phyloP scores from a whole-genome alignment of 108 stramenopile genomes.

The Nitzschia sp. region DNA sequence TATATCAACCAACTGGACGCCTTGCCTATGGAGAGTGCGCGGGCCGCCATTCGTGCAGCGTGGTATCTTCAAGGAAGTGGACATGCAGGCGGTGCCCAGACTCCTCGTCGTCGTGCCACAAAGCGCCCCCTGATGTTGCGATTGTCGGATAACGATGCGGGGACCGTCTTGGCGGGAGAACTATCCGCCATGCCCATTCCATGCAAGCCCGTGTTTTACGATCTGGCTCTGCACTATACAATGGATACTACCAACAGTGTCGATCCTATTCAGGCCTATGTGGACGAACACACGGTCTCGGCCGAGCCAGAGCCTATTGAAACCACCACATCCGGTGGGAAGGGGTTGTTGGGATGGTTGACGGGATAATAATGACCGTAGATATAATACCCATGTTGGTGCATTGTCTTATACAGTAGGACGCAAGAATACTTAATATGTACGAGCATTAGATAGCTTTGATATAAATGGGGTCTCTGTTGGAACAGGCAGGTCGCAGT shows the following conservation, averaged over 20 bases:
- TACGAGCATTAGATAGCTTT: too few relatives aligned
- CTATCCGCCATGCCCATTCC: slow-evolving; percentile 43
- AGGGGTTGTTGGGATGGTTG: slow-evolving; percentile 48
- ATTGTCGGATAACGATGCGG: slow-evolving; percentile 65
- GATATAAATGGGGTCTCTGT: too few relatives aligned
- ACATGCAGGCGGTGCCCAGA: neutral
- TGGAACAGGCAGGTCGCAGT: too few relatives aligned
- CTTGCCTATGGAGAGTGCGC: slow-evolving; percentile 26
- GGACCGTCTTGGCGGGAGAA: slow-evolving; percentile 30
- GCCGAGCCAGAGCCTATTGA: slow-evolving; percentile 25
- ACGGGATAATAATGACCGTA: slow-evolving; percentile 21
- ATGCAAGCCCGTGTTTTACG: slow-evolving; percentile 80
- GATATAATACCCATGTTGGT: too few relatives aligned
- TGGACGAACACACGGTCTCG: slow-evolving; percentile 36
- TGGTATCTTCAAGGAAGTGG: slow-evolving; percentile 21
- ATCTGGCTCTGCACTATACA: slow-evolving; percentile 69
- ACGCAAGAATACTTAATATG: too few relatives aligned
- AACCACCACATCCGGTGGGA: slow-evolving; percentile 9
- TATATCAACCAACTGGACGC: slow-evolving; percentile 55
- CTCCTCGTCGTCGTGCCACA: slow-evolving; percentile 13
- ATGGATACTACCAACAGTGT: slow-evolving; percentile 38
- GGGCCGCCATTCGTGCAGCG: slow-evolving; percentile 32
- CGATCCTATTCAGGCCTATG: slow-evolving; percentile 48
- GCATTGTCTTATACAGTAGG: too few relatives aligned
- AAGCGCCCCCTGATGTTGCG: slow-evolving; percentile 57